Conservation (phyloP, 805 yeast species). For the Hyphopichia homilentoma region DNA sequence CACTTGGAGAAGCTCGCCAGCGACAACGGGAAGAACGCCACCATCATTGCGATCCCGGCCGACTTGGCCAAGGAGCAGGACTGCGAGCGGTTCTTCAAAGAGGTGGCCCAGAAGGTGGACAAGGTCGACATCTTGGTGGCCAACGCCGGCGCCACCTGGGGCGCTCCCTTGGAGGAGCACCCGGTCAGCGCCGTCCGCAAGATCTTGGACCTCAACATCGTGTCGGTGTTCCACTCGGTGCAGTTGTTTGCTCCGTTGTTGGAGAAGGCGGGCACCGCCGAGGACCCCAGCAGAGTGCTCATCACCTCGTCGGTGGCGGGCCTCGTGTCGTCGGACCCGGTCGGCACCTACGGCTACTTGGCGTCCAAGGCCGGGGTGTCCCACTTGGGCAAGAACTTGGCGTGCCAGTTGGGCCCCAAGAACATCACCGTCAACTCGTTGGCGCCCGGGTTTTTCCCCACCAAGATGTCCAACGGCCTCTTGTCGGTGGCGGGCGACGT, state of each 20-base stretch:
- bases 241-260: constrained; percentile 60
- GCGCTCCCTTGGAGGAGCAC: constrained; percentile 58
- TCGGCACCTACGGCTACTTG: constrained; percentile 65
- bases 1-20: constrained; percentile 34
- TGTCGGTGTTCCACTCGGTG: constrained; percentile 64
- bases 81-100: constrained; percentile 39
- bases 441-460: constrained; percentile 77
- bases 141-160: constrained; percentile 82
- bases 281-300: constrained; percentile 62
- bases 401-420: constrained; percentile 61
- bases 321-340: constrained; percentile 32
- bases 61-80: constrained; percentile 53
- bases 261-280: constrained; percentile 45
- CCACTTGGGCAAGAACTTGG: constrained; percentile 61
- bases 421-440: constrained; percentile 66
- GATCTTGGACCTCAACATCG: constrained; percentile 59
- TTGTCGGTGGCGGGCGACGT: constrained; percentile 47
- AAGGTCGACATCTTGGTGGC: constrained; percentile 64
- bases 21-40: constrained; percentile 26
- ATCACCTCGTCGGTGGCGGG: constrained; percentile 69
- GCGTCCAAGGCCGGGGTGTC: constrained; percentile 76
- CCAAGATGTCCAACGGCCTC: constrained; percentile 69
- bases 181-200: constrained; percentile 60
- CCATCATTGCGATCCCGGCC: constrained; percentile 47
- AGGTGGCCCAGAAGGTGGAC: constrained; percentile 35